phyloP scores from a whole-genome alignment of 306 rosid genomes.

The Benincasa hispida region DNA sequence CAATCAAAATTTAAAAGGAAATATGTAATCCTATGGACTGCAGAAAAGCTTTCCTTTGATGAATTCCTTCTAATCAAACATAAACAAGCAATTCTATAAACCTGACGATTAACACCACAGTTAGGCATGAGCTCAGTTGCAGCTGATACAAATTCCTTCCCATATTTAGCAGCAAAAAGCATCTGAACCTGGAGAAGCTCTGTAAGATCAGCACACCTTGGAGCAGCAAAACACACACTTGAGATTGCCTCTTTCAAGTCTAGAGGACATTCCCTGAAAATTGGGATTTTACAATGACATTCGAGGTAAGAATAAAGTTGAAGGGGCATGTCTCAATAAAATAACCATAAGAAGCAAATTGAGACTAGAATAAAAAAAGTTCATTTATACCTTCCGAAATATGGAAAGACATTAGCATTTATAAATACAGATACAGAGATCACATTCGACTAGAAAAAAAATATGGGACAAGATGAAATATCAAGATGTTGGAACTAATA shows the following conservation, averaged over 20 bases:
- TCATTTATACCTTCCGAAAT: not conserved
- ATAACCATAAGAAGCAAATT: not conserved
- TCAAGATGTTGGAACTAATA: not conserved
- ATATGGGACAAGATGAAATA: not conserved
- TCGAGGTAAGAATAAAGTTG: not conserved
- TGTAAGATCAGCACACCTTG: slow-evolving; percentile 86
- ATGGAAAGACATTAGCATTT: not conserved
- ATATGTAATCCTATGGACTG: slow-evolving; percentile 2
- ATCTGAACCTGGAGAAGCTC: slow-evolving; percentile 89
- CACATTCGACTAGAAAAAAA: not conserved
- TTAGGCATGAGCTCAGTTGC: slow-evolving; percentile 87
- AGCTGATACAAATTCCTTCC: slow-evolving; percentile 74
- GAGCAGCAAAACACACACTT: slow-evolving; percentile 89
- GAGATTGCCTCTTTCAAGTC: slow-evolving; percentile 97
- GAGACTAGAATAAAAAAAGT: not conserved
- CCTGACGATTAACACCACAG: slow-evolving; percentile 98
- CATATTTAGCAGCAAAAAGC: slow-evolving; percentile 67
- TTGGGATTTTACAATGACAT: not conserved
- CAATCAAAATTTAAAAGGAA: slow-evolving; percentile 17
- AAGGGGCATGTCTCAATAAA: not conserved
- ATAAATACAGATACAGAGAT: not conserved
- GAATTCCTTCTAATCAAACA: not conserved
- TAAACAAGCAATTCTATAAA: slow-evolving; percentile 19
- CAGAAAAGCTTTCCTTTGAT: not conserved
- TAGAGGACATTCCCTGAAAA: slow-evolving; percentile 70